These are phyloP conservation scores for Phylloporus sp. DNA, from an alignment of 768 basidiomycete species.

Conservation along the genomic window DNA sequence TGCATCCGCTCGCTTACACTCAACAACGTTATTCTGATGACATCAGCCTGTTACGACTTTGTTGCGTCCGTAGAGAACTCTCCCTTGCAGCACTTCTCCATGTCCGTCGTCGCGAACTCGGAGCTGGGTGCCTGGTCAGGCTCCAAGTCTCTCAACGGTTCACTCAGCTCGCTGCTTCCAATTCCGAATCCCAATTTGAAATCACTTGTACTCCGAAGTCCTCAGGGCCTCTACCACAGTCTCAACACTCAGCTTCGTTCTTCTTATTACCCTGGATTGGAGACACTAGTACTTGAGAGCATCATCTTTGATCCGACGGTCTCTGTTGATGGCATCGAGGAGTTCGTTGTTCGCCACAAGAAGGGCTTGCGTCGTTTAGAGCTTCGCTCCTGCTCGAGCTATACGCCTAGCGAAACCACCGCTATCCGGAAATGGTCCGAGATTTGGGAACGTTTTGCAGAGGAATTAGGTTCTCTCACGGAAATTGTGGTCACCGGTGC, in stretches of 20 bases:
- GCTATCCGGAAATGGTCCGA: constrained; percentile 24
- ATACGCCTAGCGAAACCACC: constrained; percentile 11
- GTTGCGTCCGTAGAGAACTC: constrained; percentile 23
- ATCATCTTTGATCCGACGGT: constrained; percentile 25
- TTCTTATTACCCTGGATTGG: constrained; percentile 24
- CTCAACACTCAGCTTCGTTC: constrained; percentile 17
- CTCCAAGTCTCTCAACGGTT: constrained; percentile 26
- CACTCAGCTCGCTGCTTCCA: constrained; percentile 26
- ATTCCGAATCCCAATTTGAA: constrained; percentile 15
- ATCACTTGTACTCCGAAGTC: constrained; percentile 25
- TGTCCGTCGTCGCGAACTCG: constrained; percentile 30
- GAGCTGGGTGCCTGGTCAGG: constrained; percentile 30
- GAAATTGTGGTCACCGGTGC: constrained; percentile 19
- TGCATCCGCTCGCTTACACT: constrained; percentile 21
- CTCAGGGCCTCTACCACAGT: constrained; percentile 30
- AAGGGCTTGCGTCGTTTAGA: constrained; percentile 21
- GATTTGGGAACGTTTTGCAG: constrained; percentile 24
- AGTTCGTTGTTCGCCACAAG: constrained; percentile 32
- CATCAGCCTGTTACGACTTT: constrained; percentile 25
- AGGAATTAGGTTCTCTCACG: constrained; percentile 21
- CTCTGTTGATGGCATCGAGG: constrained; percentile 23
- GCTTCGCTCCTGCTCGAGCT: constrained; percentile 25
- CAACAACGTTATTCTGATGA: constrained; percentile 26
- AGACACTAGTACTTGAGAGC: constrained; percentile 27
- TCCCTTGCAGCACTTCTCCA: constrained; percentile 28